Percentiles rank a stretch among this genome's conserved stretches.
phyloP scores from a whole-genome alignment of 257 asterid species.

The Nicotiana tomentosiformis region DNA sequence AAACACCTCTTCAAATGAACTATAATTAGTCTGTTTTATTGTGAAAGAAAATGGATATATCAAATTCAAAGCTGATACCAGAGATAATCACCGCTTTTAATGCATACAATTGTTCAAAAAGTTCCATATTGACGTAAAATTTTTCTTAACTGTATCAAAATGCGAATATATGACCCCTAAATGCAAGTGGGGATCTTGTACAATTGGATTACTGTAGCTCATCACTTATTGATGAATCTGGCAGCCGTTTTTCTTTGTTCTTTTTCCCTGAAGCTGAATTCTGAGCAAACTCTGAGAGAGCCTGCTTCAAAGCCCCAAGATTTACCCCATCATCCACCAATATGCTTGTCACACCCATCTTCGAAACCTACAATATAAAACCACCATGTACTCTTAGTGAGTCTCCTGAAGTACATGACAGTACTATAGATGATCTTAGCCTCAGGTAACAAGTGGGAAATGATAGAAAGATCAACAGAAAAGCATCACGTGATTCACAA shows the following conservation, averaged over 20 bases:
- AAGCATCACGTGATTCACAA: too few species aligned
- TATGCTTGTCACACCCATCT: constrained; percentile 33
- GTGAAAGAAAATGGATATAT: neutral
- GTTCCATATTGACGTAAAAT: neutral
- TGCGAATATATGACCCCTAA: neutral
- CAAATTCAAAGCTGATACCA: neutral
- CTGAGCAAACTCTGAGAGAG: constrained; percentile 23
- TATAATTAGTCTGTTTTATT: neutral
- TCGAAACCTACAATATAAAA: constrained; percentile 16
- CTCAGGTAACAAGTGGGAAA: neutral
- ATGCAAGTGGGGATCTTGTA: neutral
- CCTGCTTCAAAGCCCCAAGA: constrained; percentile 26
- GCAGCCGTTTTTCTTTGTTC: neutral
- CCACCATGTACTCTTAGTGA: neutral
- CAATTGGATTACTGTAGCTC: neutral
- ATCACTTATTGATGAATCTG: neutral
- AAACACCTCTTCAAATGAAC: neutral
- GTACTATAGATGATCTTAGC: too few species aligned
- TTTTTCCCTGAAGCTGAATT: constrained; percentile 15
- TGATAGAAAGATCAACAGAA: neutral
- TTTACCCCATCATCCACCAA: constrained; percentile 27
- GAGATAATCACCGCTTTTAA: neutral
- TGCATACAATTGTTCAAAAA: neutral
- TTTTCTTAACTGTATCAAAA: neutral
- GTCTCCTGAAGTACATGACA: neutral